Evolutionary conservation across 225 moss, liverwort and hornwort genomes (phyloP), one percentile per base, ranked within the genome.

Genomic region (Bryoerythrophyllum caledonicum): DNA sequence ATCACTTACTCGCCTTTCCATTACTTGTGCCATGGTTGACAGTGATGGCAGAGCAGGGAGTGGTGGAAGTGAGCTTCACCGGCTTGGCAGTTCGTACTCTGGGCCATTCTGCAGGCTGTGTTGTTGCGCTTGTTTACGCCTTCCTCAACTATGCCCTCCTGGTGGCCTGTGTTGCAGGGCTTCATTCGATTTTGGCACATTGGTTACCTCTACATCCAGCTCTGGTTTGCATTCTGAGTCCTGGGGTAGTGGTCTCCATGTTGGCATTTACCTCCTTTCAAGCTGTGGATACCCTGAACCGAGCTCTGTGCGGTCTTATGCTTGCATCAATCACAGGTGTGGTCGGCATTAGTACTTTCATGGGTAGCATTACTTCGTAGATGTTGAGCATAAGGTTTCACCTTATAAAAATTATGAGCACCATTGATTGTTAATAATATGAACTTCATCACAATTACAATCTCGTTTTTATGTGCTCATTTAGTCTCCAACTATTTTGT

Each of bases 101-200:
- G 10, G 93, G 93, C 11, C 55, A 75, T 52, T 70, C 63, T 1
- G 83, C 80, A 54, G 91, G 93, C 38, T 79, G 86, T 63, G 74
- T 82, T 35, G 91, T 90, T 21, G 88, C 95, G 15, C 72, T 87
- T 67, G 85, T 96, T 13, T 96, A 93, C 68, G 90, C 90, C 13
- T 80, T 83, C 55, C 90, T 93, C 73, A 93, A 93, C 51, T 96
- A 93, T 40, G 90, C 95, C 34, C 90, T 96, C 53, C 63, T 96
- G 65, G 93, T 93, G 63, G 95, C 95, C 11, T 96, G 93, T 72
- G 87, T 90, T 51, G 86, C 90, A 54, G 93, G 93, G 61, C 79
- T 96, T 66, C 89, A 90, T n/a, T 90, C 91, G 1, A 88, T 96
- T 71, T 46, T 91, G 16, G 61, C 83, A 20, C 80, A 83, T 11